Conservation (phyloP, 1,284 basidiomycete genomes). For the Leccinum huronense region DNA sequence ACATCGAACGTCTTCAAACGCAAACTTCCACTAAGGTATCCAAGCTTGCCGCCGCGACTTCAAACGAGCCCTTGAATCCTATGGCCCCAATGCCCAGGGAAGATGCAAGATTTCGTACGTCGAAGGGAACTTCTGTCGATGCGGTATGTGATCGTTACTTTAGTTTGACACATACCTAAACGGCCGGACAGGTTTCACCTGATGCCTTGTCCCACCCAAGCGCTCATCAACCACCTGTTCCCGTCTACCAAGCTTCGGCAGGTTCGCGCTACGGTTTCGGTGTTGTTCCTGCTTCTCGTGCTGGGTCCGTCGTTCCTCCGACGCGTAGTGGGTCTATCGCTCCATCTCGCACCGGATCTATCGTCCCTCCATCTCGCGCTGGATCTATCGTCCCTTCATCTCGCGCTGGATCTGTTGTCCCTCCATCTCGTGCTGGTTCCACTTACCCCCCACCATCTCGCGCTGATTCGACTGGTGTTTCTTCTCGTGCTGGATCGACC, state of each 20-base stretch:
- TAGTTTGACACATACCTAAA: not conserved
- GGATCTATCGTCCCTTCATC: not conserved
- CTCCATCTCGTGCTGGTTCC: not conserved
- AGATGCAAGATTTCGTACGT: not conserved
- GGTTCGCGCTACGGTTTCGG: not conserved
- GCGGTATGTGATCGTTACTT: not conserved
- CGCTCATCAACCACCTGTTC: not conserved
- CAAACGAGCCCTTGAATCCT: not conserved
- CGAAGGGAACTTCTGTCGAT: not conserved
- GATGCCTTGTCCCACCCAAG: not conserved
- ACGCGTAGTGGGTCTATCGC: not conserved
- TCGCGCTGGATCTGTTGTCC: not conserved
- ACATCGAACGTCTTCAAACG: not conserved
- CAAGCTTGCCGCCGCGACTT: not conserved
- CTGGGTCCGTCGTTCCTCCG: not conserved
- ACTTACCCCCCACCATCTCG: not conserved
- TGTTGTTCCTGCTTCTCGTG: not conserved
- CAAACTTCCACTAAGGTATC: not conserved
- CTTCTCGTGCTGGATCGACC: too few relatives aligned
- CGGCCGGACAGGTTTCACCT: not conserved
- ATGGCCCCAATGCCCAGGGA: not conserved
- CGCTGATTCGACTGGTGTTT: too few relatives aligned
- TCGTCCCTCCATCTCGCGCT: not conserved
- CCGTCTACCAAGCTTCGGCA: not conserved
- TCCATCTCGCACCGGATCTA: not conserved